Evolutionary conservation across 1,284 basidiomycete species (phyloP).

Genomic region (Fomitopsis palustris): DNA sequence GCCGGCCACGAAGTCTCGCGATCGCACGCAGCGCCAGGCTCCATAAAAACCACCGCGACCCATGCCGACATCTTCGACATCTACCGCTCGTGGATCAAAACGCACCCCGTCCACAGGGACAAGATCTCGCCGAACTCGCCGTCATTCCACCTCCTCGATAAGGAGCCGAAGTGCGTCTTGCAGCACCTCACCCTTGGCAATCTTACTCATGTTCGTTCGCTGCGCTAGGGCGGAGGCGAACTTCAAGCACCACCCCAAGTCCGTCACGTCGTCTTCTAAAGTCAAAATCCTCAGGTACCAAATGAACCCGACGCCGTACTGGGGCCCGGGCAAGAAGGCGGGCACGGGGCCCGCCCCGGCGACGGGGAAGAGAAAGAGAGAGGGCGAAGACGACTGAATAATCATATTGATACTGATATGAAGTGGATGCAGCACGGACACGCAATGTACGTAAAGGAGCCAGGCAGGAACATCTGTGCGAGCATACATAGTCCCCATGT

Average conservation of each 20-base stretch:
- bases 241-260: conserved; percentile 70
- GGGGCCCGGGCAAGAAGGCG: conserved; percentile 84
- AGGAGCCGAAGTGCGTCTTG: conserved; percentile 59
- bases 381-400: conserved; percentile 37
- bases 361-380: conserved; percentile 33
- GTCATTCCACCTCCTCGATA: conserved; percentile 58
- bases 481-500: conserved; percentile 5
- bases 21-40: conserved; percentile 87
- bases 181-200: background rate
- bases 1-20: conserved; percentile 84
- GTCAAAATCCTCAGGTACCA: conserved; percentile 89
- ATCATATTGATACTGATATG: conserved; percentile 9
- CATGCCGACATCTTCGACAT: conserved; percentile 78
- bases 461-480: background rate
- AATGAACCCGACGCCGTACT: conserved; percentile 85
- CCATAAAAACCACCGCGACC: conserved; percentile 87
- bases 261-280: conserved; percentile 54
- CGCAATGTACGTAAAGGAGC: background rate
- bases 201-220: background rate
- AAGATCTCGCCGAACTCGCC: conserved; percentile 75
- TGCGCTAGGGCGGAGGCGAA: conserved; percentile 58
- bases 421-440: background rate
- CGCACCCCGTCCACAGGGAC: conserved; percentile 80
- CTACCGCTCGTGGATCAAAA: conserved; percentile 80
- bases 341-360: conserved; percentile 25